Evolutionary conservation across 176 grass and related monocot genomes (phyloP), one percentile per base, ranked within the genome.

Genomic region (Musa schizocarpa): DNA sequence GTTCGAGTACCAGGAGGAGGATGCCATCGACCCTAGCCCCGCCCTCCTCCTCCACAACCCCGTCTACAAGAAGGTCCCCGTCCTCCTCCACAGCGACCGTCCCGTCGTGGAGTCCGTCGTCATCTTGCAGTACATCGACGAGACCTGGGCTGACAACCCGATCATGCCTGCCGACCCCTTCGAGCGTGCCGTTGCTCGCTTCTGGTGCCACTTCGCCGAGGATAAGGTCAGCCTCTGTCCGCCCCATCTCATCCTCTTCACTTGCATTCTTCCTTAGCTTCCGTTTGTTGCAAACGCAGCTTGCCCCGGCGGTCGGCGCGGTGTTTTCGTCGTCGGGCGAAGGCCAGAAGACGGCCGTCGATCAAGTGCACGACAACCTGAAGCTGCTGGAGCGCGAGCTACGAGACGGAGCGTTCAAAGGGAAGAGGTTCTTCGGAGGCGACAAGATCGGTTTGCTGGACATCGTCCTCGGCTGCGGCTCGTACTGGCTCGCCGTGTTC

Each of bases 1-100:
- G 34, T 71, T 71, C 68, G 48, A 71, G 17, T 71, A 71, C 68
- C 14, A 16, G 63, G 63, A 65, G 63, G 63, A 65, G 62, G 62
- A 64, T 11, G 11, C 13, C 63, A 11, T 26, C 63, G 13, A 27
- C 22, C 7, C 7, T 11, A 65, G 63, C 63, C 2, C 63, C 9
- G 22, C 21, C 21, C 63, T 65, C 63, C 63, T 65, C 63, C 63
- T n/a, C 57, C 57, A 65, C 63, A 65, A 65, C 63, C 63, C 63
- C 63, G 24, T 65, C 20, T 65, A 65, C 63, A 65, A 65, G 63
- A 65, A 65, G 21, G 63, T 25, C 22, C 21, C 20, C 9, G 63
- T 65, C 63, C 23, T 65, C 23, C 63, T 65, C 63, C 63, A 65
- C 63, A 11, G 5, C 63, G 1, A 26, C 8, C 63, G 63, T 11